A percentile compares a stretch with the other conserved stretches of the same genome.
Evolutionary conservation across 1,139 yeast genomes (phyloP).

Genomic region (Protomyces gravidus): DNA sequence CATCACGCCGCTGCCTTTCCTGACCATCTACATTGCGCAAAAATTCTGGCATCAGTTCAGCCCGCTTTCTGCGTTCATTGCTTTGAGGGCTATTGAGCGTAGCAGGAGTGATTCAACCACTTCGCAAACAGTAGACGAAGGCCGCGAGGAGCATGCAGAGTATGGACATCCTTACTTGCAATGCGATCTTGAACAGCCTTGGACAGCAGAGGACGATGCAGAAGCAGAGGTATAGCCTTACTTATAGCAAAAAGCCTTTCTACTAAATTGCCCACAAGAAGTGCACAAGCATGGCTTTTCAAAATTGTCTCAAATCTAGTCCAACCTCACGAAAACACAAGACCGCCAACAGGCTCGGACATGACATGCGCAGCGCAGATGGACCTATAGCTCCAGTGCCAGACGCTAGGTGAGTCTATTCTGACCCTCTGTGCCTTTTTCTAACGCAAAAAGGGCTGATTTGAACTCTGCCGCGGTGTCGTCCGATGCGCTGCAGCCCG

Average conservation of each 20-base stretch:
- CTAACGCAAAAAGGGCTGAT: background rate
- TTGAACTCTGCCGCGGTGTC: background rate
- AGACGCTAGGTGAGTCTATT: background rate
- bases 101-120: constrained; percentile 25
- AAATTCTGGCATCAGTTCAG: constrained; percentile 75
- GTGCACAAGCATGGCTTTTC: too few species aligned
- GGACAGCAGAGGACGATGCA: constrained; percentile 12
- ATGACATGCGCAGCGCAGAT: constrained; percentile 4
- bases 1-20: constrained; percentile 44
- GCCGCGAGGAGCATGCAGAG: constrained; percentile 60
- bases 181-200: constrained; percentile 9
- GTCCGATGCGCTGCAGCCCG: constrained; percentile 15
- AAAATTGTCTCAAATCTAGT: too few species aligned
- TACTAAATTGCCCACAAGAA: too few species aligned
- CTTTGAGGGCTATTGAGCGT: constrained; percentile 58
- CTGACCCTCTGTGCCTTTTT: background rate
- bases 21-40: constrained; percentile 56
- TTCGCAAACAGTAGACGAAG: constrained; percentile 56
- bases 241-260: too few species aligned
- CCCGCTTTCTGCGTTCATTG: constrained; percentile 80
- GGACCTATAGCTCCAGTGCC: background rate
- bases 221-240: background rate
- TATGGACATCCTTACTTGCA: constrained; percentile 61
- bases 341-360: too few species aligned
- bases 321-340: background rate